phyloP scores from a whole-genome alignment of 371 early-diverging fungal genomes.

The Ordospora colligata region DNA sequence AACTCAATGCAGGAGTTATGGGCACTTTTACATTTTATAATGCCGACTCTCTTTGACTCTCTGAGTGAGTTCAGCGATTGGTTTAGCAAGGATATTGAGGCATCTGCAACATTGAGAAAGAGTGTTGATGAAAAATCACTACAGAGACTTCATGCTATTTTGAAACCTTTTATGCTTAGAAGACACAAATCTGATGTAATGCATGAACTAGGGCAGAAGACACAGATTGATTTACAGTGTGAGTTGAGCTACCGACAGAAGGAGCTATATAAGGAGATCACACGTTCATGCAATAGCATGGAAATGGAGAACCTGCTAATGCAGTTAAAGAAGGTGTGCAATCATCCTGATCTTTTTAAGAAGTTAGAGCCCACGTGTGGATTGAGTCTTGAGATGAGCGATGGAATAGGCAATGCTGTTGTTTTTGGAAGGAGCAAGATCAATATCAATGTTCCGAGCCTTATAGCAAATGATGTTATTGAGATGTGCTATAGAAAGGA shows the following conservation, averaged over 20 bases:
- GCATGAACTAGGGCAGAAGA: conserved; percentile 72
- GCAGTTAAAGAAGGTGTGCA: conserved; percentile 93
- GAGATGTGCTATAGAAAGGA: neutral
- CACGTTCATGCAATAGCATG: conserved; percentile 16
- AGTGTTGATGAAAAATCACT: conserved; percentile 75
- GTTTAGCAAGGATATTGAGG: conserved; percentile 83
- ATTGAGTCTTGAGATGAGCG: conserved; percentile 29
- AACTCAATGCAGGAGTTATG: conserved; percentile 84
- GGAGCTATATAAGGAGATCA: conserved; percentile 57
- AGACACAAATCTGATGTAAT: conserved; percentile 88
- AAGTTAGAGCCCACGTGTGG: conserved; percentile 65
- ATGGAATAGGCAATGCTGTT: conserved; percentile 3
- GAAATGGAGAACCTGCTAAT: conserved; percentile 78
- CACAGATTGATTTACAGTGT: conserved; percentile 73
- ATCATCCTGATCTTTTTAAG: conserved; percentile 93
- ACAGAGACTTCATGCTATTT: conserved; percentile 77
- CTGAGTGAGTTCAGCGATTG: conserved; percentile 83
- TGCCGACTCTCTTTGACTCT: conserved; percentile 88
- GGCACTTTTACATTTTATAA: conserved; percentile 90
- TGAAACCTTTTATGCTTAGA: conserved; percentile 94
- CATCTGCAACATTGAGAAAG: conserved; percentile 67
- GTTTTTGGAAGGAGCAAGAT: conserved; percentile 23
- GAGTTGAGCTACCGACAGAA: conserved; percentile 73
- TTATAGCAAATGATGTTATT: conserved; percentile 5
- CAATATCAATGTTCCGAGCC: conserved; percentile 3